Conservation (phyloP, 1,284 basidiomycete species). For the Puccinia coronata region DNA sequence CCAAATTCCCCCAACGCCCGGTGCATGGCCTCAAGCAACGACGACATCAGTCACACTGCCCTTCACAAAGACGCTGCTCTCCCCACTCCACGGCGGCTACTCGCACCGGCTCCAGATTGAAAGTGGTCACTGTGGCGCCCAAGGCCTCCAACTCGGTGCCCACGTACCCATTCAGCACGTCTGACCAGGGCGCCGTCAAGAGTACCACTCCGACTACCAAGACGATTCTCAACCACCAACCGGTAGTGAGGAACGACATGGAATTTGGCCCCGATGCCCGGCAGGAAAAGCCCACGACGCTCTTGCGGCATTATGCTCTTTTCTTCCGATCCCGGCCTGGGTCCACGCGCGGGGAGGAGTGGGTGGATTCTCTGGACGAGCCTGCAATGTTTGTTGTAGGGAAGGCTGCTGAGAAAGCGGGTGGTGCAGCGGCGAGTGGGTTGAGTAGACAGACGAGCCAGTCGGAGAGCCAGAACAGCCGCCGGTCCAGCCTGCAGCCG, state of each 20-base stretch:
- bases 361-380: not conserved
- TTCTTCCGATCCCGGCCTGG: not conserved
- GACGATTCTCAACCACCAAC: not conserved
- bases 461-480: not conserved
- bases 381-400: no score
- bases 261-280: slow-evolving; percentile 1
- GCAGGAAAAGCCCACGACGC: not conserved
- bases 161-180: not conserved
- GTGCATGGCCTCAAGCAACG: not conserved
- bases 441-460: not conserved
- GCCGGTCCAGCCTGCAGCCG: not conserved
- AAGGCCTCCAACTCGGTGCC: not conserved
- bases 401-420: no score
- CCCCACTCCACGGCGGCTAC: not conserved
- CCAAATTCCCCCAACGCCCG: slow-evolving; percentile 24
- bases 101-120: not conserved
- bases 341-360: not conserved
- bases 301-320: slow-evolving; percentile 1
- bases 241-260: slow-evolving; percentile 2
- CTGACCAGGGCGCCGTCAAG: not conserved
- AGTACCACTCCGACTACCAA: not conserved
- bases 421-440: not conserved
- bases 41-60: slow-evolving; percentile 1
- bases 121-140: not conserved
- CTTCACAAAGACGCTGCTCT: not conserved